phyloP scores from a whole-genome alignment of 2,329 filamentous ascomycete genomes.

The Cucurbitaria berberidis region DNA sequence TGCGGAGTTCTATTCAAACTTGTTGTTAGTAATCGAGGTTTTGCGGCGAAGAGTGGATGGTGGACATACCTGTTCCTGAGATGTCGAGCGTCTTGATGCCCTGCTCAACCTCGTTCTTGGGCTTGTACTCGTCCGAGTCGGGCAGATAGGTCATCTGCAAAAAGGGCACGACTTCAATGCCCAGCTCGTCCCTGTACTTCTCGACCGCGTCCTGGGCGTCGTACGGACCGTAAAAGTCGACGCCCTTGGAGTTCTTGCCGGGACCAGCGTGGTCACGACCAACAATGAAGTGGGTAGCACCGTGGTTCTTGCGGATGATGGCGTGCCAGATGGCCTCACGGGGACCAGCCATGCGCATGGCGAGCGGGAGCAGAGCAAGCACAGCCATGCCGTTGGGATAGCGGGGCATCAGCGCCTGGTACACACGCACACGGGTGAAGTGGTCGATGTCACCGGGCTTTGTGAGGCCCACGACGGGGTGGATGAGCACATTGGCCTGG shows the following conservation, averaged over 20 bases:
- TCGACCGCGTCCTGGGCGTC: constrained; percentile 96
- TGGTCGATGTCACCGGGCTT: constrained; percentile 99
- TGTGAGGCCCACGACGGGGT: constrained; percentile 96
- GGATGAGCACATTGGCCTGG: constrained; percentile 98
- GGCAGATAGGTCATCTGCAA: constrained; percentile 99
- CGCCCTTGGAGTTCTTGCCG: constrained; percentile 96
- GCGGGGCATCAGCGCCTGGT: constrained; percentile 92
- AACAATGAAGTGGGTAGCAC: constrained; percentile 98
- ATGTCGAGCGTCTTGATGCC: constrained; percentile 76
- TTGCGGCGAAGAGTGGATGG: neutral
- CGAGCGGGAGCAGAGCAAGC: constrained; percentile 89
- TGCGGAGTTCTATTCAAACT: constrained; percentile 77
- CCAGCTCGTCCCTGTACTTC: constrained; percentile 95
- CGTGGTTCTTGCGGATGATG: constrained; percentile 99
- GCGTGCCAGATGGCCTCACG: constrained; percentile 99
- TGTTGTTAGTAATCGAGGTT: constrained; percentile 48
- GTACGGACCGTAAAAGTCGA: constrained; percentile 97
- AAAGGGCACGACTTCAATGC: constrained; percentile 98
- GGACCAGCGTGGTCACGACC: constrained; percentile 97
- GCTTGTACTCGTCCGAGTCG: constrained; percentile 94
- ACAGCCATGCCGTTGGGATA: constrained; percentile 99
- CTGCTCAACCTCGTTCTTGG: constrained; percentile 84
- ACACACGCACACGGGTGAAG: constrained; percentile 98
- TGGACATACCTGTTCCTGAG: constrained; percentile 53
- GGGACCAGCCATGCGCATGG: constrained; percentile 99